These are phyloP conservation scores for Leishmania lainsoni DNA, from an alignment of 208 protist genomes.

Conservation along the genomic window DNA sequence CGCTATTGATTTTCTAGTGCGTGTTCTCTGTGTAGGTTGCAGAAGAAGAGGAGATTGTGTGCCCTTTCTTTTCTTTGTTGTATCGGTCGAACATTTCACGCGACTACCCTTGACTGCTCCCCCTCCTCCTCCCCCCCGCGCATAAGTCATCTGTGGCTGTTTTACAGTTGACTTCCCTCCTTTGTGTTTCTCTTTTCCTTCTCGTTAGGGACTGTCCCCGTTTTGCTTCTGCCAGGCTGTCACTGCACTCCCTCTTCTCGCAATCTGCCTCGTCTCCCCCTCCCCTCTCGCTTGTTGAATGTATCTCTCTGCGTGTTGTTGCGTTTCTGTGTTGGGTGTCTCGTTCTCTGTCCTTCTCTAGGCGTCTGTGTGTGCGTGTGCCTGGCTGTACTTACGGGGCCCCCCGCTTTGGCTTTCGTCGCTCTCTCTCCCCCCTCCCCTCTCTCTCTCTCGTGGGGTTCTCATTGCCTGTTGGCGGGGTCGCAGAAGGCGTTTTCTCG, in stretches of 20 bases:
- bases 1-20: neutral
- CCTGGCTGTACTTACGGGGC: neutral
- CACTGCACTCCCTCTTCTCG: neutral
- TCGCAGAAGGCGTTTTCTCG: neutral
- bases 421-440: too few species aligned
- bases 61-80: neutral
- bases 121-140: neutral
- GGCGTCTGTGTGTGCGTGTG: neutral
- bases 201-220: neutral
- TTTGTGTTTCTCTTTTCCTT: neutral
- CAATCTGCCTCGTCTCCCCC: neutral
- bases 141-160: neutral
- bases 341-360: neutral
- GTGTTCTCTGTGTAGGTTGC: neutral
- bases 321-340: neutral
- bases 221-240: neutral
- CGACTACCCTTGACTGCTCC: neutral
- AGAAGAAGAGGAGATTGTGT: neutral
- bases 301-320: neutral
- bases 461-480: neutral
- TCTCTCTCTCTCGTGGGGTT: neutral
- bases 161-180: neutral
- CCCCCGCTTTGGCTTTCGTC: neutral
- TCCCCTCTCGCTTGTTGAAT: neutral
- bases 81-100: slow-evolving; percentile 12